Evolutionary conservation across 192 early-diverging fungal species (phyloP).

Genomic region (Oehlia diaphana): DNA sequence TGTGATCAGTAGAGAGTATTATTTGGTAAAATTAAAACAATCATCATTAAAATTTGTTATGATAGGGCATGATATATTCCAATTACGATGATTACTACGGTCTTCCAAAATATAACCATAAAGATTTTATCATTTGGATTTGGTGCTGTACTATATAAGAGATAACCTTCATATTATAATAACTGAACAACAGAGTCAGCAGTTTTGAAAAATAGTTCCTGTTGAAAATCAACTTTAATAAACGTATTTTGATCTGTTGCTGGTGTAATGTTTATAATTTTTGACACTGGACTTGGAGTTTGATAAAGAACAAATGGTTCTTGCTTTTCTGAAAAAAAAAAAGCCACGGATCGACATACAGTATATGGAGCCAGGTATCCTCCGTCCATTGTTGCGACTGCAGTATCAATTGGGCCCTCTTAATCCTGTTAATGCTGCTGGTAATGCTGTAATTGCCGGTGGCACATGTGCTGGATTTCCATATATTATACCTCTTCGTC

Average conservation of each 20-base stretch:
- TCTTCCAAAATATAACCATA: not conserved
- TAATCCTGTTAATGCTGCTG: no score
- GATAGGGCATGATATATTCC: no score
- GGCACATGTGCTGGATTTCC: no score
- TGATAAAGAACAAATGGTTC: no score
- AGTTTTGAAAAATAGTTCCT: not conserved
- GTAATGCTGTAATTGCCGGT: no score
- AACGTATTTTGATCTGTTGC: not conserved
- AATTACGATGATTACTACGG: no score
- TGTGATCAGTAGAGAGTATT: no score
- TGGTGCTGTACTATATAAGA: not conserved
- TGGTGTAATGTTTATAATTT: not conserved
- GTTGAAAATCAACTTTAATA: not conserved
- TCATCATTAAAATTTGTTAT: not conserved
- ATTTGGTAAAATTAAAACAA: no score
- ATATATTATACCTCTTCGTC: no score
- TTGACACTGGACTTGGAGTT: no score
- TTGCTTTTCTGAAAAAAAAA: not conserved
- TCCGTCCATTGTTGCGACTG: not conserved
- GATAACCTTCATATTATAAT: not conserved
- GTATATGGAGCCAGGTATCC: not conserved
- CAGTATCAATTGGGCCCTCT: no score
- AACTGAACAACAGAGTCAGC: not conserved
- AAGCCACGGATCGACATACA: not conserved
- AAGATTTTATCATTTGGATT: not conserved